Base-by-base conservation (phyloP, 345 rosid species). In the Triadica sebifera region DNA sequence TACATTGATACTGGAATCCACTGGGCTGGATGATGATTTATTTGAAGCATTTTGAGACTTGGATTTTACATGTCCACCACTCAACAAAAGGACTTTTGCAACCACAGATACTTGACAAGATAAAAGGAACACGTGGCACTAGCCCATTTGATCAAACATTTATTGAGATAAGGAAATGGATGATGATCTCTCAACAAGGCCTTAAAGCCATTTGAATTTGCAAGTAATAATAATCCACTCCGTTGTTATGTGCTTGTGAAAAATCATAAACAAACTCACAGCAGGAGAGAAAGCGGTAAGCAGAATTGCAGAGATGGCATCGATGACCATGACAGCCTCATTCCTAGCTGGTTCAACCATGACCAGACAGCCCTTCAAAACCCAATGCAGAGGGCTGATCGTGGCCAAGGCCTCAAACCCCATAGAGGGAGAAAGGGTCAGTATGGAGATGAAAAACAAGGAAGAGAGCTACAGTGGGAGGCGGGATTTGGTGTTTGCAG, bases 401-500 rank as follows among this genome's bases (percentile, higher is more conserved):
- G 77, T 80, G 74, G 83, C 77, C 60, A 75, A 58, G 67, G 82
- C 82, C 70, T 70, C 76, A 29, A 65, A 51, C 12, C 49, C 4
- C 67, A 24, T 71, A 0, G 73, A 71, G 16, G 73, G 64, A 37
- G 64, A 65, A 22, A 65, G 50, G 52, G 78, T 17, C 46, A 37
- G 38, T 25, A 50, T 80, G 71, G 75, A 71, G 74, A 71, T 75
- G 79, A 75, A 66, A 69, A 71, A 75, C 39, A 61, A 46, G 49
- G 83, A 75, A 55, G 79, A 71, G 57, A 75, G 71, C 60, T 60
- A 56, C 85, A 77, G 71, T 59, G 87, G 91, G 7, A 84, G 93
- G 78, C 86, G 93, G 86, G 89, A 85, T 66, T 76, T 89, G 85
- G 70, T 89, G 83, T 86, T 86, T 20, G 87, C 86, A 0, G 87